These are phyloP conservation scores for Beauveria sp. DNA, from an alignment of 2,329 filamentous ascomycete species.

Conservation along the genomic window DNA sequence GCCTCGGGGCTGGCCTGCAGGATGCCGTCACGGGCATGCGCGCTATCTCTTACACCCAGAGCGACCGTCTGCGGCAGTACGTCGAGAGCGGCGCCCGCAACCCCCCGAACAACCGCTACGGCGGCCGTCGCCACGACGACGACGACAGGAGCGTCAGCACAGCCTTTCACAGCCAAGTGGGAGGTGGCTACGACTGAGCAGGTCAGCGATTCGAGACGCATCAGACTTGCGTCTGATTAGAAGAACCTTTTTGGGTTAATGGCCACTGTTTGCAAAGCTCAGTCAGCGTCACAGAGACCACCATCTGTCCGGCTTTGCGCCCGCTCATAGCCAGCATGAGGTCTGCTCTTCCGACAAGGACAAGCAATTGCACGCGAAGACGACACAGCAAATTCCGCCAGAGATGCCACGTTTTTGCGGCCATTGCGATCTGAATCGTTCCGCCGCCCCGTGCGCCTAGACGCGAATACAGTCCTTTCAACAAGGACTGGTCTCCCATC, in stretches of 20 bases:
- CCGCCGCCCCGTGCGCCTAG: not conserved
- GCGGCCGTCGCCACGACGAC: conserved; percentile 70
- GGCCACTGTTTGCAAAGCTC: not conserved
- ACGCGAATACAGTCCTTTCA: conserved; percentile 2
- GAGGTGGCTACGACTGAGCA: conserved; percentile 49
- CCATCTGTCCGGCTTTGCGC: not conserved
- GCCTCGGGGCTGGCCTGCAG: conserved; percentile 72
- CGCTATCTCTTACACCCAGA: conserved; percentile 49
- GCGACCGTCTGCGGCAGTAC: conserved; percentile 86
- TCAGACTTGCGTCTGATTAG: not conserved
- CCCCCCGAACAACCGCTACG: conserved; percentile 59
- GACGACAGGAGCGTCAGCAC: conserved; percentile 95
- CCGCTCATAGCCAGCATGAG: not conserved
- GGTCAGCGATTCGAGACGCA: not conserved
- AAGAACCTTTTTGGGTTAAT: not conserved
- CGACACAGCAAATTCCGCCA: not conserved
- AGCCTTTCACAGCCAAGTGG: conserved; percentile 92
- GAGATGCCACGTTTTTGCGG: not conserved
- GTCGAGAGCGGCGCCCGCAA: conserved; percentile 76
- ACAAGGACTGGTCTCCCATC: conserved; percentile 2
- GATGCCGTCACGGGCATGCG: conserved; percentile 60
- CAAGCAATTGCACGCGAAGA: not conserved
- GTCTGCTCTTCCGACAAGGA: not conserved
- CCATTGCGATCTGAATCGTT: not conserved
- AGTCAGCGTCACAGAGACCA: not conserved